These are phyloP conservation scores for Knoxia roxburghii DNA, from an alignment of 257 asterid species.

Conservation along the genomic window DNA sequence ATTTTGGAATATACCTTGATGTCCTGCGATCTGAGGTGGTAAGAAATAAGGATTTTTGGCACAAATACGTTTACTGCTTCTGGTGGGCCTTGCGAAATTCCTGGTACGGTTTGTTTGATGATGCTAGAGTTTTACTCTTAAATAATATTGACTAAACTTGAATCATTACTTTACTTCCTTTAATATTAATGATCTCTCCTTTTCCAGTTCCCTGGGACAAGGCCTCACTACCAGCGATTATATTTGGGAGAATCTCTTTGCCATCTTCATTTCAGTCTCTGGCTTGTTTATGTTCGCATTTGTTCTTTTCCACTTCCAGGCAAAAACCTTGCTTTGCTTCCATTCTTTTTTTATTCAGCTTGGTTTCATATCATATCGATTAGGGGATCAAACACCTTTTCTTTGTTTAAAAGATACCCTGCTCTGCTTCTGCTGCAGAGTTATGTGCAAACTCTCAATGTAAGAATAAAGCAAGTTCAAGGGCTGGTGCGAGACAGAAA, in stretches of 20 bases:
- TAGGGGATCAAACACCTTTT: too few relatives aligned
- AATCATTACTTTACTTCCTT: background rate
- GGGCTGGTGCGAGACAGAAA: constrained; percentile 21
- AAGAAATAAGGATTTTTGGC: constrained; percentile 27
- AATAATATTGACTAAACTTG: too few relatives aligned
- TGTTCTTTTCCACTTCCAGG: constrained; percentile 37
- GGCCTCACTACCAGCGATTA: constrained; percentile 29
- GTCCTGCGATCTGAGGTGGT: constrained; percentile 48
- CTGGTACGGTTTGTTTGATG: too few relatives aligned
- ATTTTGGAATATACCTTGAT: constrained; percentile 59
- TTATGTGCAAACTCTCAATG: constrained; percentile 33
- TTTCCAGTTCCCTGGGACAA: constrained; percentile 36
- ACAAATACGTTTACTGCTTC: constrained; percentile 49
- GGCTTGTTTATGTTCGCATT: constrained; percentile 33
- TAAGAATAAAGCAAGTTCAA: constrained; percentile 35
- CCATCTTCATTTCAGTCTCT: constrained; percentile 21
- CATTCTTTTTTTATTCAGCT: too few relatives aligned
- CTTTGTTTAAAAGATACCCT: too few relatives aligned
- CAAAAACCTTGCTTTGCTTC: too few relatives aligned
- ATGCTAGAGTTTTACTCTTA: constrained; percentile 41
- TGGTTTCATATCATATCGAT: too few relatives aligned
- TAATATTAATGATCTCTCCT: too few relatives aligned
- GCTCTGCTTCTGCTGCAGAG: constrained; percentile 15
- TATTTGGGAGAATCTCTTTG: constrained; percentile 27
- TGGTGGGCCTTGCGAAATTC: constrained; percentile 78